Conservation (phyloP, 345 rosid species). For the Melastoma malabathricum region DNA sequence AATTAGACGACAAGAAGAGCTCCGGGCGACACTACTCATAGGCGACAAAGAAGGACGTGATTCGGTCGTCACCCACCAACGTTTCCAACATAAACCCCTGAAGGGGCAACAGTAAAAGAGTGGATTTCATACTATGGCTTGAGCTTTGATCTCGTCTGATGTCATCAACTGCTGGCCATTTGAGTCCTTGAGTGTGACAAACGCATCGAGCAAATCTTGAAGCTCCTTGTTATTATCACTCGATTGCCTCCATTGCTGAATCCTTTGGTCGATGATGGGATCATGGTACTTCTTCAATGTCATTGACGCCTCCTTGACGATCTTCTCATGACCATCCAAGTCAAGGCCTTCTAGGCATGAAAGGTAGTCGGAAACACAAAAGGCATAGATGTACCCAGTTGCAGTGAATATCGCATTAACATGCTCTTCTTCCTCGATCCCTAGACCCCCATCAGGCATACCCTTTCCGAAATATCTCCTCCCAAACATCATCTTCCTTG, state of each 20-base stretch:
- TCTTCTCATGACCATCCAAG: conserved; percentile 42
- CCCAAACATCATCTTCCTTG: conserved; percentile 22
- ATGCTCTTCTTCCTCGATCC: conserved; percentile 32
- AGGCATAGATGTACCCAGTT: conserved; percentile 18
- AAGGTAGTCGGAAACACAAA: conserved; percentile 35
- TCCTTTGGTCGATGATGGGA: conserved; percentile 32
- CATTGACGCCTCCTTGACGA: conserved; percentile 8
- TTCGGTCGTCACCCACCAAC: too few relatives aligned
- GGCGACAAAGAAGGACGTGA: too few relatives aligned
- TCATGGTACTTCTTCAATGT: conserved; percentile 27
- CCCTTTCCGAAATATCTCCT: conserved; percentile 26
- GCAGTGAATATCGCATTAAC: conserved; percentile 25
- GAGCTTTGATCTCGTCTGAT: conserved; percentile 31
- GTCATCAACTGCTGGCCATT: conserved; percentile 22
- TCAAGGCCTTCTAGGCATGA: conserved; percentile 31
- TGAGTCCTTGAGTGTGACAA: conserved; percentile 18
- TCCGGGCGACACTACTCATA: too few relatives aligned
- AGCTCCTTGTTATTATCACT: conserved; percentile 7
- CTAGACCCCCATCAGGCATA: conserved; percentile 27
- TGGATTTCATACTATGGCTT: conserved; percentile 19
- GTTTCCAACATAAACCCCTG: too few relatives aligned
- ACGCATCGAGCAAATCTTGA: conserved; percentile 31
- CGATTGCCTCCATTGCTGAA: conserved; percentile 10
- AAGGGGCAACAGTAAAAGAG: too few relatives aligned
- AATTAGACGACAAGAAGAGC: too few relatives aligned